phyloP scores from a whole-genome alignment of 1,284 basidiomycete species.

The Entoloma clypeatum region DNA sequence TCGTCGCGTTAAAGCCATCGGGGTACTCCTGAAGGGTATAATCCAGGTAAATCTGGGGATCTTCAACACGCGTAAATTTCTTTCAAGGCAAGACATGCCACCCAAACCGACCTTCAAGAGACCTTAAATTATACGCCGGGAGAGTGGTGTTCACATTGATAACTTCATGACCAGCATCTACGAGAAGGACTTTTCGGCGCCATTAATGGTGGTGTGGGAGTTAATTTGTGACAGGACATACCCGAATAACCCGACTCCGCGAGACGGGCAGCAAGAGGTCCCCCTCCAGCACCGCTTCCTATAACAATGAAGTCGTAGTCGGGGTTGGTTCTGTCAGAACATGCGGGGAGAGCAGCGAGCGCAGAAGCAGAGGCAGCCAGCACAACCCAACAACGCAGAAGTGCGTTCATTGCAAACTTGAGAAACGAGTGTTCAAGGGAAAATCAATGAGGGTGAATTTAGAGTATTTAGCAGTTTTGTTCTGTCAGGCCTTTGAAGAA shows the following conservation, averaged over 20 bases:
- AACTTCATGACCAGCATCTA: conserved; percentile 7
- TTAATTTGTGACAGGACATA: not conserved
- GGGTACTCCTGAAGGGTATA: conserved; percentile 21
- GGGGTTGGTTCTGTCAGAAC: conserved; percentile 11
- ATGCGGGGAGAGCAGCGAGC: conserved; percentile 9
- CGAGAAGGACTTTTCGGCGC: too few relatives aligned
- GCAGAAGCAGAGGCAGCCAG: too few relatives aligned
- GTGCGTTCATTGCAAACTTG: too few relatives aligned
- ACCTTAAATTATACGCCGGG: not conserved
- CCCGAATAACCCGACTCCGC: conserved; percentile 14
- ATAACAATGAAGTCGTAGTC: conserved; percentile 26
- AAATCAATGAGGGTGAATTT: too few relatives aligned
- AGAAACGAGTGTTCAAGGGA: too few relatives aligned
- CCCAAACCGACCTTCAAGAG: conserved; percentile 8
- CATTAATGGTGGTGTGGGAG: not conserved
- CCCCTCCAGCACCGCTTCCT: conserved; percentile 16
- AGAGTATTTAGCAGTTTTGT: too few relatives aligned
- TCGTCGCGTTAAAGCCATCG: conserved; percentile 18
- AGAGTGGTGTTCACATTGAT: conserved; percentile 8
- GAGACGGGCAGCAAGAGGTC: conserved; percentile 15
- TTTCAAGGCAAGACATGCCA: not conserved
- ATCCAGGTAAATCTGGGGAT: conserved; percentile 17
- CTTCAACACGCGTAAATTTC: conserved; percentile 5
- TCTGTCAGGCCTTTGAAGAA: too few relatives aligned
- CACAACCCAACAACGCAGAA: too few relatives aligned